Conservation (phyloP, 257 asterid genomes). For the Anisodus tanguticus region DNA sequence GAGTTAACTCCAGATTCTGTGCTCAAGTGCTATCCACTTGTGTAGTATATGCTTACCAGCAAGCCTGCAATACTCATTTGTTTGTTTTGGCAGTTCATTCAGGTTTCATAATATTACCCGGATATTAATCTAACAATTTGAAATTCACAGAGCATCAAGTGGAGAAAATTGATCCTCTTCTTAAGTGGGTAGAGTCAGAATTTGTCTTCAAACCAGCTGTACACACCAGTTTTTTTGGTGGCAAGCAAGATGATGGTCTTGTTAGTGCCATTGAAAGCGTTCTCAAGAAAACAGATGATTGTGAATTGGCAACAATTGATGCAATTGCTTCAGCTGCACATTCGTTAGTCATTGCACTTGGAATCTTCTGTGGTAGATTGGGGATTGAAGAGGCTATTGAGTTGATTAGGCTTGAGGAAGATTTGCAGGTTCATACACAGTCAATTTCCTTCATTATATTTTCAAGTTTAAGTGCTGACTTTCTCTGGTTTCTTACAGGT, state of each 20-base stretch:
- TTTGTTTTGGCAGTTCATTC: not conserved
- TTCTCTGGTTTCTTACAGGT: slow-evolving; percentile 37
- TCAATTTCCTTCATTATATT: not conserved
- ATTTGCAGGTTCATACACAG: slow-evolving; percentile 63
- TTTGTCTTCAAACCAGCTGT: slow-evolving; percentile 75
- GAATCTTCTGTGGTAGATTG: slow-evolving; percentile 61
- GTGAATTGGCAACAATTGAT: slow-evolving; percentile 79
- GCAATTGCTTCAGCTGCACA: slow-evolving; percentile 92
- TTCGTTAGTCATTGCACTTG: slow-evolving; percentile 79
- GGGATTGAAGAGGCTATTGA: slow-evolving; percentile 81
- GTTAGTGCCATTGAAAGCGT: slow-evolving; percentile 60
- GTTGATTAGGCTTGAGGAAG: slow-evolving; percentile 92
- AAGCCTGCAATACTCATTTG: slow-evolving; percentile 1
- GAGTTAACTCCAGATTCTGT: not conserved
- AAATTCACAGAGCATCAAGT: slow-evolving; percentile 71
- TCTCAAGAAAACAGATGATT: slow-evolving; percentile 68
- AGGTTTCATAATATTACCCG: not conserved
- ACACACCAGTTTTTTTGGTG: slow-evolving; percentile 82
- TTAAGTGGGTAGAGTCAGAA: slow-evolving; percentile 83
- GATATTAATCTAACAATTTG: not conserved
- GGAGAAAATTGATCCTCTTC: slow-evolving; percentile 77
- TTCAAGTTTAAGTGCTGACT: not conserved
- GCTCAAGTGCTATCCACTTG: not conserved
- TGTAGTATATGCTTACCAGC: not conserved
- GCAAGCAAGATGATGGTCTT: slow-evolving; percentile 78